Conservation (phyloP, 2,329 filamentous ascomycete species). For the Ploettnerulaceae sp. region DNA sequence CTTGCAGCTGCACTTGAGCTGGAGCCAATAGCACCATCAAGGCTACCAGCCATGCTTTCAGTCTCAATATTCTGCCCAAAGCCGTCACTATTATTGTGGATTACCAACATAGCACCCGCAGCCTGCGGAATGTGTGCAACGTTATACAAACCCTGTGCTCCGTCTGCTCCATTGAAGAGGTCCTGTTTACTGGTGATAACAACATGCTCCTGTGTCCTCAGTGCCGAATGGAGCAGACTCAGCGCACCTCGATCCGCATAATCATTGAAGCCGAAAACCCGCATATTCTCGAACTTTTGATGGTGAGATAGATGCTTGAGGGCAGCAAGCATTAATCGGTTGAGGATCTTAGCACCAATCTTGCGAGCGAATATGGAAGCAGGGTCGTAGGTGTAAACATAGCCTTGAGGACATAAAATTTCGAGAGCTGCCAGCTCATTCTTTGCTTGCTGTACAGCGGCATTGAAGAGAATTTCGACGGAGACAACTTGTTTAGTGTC, state of each 20-base stretch:
- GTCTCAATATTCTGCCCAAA: conserved; percentile 33
- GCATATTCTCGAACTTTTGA: conserved; percentile 22
- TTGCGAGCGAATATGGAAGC: conserved; percentile 27
- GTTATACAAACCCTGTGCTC: conserved; percentile 17
- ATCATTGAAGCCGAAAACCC: conserved; percentile 27
- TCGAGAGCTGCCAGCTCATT: conserved; percentile 30
- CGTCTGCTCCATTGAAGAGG: conserved; percentile 20
- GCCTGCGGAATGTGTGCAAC: conserved; percentile 3
- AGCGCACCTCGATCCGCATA: conserved; percentile 21
- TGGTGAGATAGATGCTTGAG: conserved; percentile 20
- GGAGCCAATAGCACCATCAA: conserved; percentile 30
- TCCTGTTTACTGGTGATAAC: conserved; percentile 17
- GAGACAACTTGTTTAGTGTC: conserved; percentile 17
- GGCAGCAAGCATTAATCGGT: conserved; percentile 23
- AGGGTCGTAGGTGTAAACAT: conserved; percentile 29
- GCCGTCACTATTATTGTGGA: conserved; percentile 32
- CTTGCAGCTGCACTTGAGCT: conserved; percentile 29
- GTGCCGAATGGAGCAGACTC: conserved; percentile 11
- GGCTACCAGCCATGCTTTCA: conserved; percentile 24
- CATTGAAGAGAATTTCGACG: conserved; percentile 26
- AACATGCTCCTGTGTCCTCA: conserved; percentile 18
- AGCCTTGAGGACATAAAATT: conserved; percentile 25
- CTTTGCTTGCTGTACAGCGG: conserved; percentile 21
- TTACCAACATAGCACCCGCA: conserved; percentile 23
- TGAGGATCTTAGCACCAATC: conserved; percentile 22